A percentile compares a stretch with the other conserved stretches of the same genome.
phyloP scores from a whole-genome alignment of 1,284 basidiomycete genomes.

The Leccinum ponderosum region DNA sequence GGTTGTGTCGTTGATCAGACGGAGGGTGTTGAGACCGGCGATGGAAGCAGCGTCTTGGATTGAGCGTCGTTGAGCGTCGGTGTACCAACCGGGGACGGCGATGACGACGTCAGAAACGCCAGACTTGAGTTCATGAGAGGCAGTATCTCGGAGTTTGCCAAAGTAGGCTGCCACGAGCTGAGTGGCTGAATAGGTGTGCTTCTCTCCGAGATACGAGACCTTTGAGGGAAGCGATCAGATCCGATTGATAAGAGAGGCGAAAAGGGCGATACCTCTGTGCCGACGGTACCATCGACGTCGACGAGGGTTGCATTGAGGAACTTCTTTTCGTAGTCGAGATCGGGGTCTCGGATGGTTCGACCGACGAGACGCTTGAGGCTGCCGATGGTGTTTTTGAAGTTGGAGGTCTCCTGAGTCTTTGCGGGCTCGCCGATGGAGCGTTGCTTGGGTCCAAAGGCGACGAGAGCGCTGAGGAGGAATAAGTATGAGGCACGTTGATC shows the following conservation, averaged over 20 bases:
- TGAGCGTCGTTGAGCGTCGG: constrained; percentile 87
- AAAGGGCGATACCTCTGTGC: constrained; percentile 65
- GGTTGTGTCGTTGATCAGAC: neutral
- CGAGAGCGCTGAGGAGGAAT: constrained; percentile 70
- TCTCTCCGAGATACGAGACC: constrained; percentile 48
- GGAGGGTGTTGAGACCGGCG: neutral
- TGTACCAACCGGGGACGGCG: constrained; percentile 93
- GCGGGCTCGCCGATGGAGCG: constrained; percentile 89
- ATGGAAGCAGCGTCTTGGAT: constrained; percentile 86
- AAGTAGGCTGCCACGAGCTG: neutral
- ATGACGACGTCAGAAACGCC: constrained; percentile 62
- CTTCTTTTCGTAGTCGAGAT: constrained; percentile 85
- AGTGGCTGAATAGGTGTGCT: neutral
- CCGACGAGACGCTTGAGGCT: constrained; percentile 88
- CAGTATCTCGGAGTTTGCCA: neutral
- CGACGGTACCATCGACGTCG: constrained; percentile 80
- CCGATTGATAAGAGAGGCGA: neutral
- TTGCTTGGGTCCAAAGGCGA: constrained; percentile 89
- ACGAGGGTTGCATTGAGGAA: constrained; percentile 85
- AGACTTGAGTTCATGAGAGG: neutral
- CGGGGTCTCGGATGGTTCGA: constrained; percentile 72
- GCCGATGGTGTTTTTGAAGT: constrained; percentile 95
- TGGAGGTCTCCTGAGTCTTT: constrained; percentile 96
- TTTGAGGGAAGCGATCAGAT: constrained; percentile 35
- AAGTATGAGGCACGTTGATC: neutral